phyloP scores from a whole-genome alignment of 495 filamentous ascomycete species.

The Neurospora tetrasperma region DNA sequence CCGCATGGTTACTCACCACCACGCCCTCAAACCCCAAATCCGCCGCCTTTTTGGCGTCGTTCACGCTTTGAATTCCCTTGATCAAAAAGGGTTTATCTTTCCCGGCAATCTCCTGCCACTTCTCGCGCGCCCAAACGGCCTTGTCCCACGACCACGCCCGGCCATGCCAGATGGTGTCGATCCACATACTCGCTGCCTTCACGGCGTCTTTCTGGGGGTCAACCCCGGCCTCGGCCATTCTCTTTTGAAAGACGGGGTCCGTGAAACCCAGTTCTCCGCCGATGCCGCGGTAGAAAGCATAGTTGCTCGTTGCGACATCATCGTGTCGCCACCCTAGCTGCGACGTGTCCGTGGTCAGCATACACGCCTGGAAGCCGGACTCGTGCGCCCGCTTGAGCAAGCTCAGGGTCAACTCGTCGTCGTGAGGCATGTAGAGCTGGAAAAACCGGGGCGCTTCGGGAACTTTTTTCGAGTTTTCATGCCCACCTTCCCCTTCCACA shows the following conservation, averaged over 20 bases:
- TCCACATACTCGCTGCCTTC: slow-evolving; percentile 33
- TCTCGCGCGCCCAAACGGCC: slow-evolving; percentile 40
- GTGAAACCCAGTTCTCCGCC: slow-evolving; percentile 40
- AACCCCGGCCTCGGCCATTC: slow-evolving; percentile 20
- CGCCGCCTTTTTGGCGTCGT: slow-evolving; percentile 26
- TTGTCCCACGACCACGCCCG: slow-evolving; percentile 48
- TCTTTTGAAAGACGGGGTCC: slow-evolving; percentile 52
- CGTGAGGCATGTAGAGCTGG: slow-evolving; percentile 60
- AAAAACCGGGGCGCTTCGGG: slow-evolving; percentile 35
- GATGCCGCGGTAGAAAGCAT: slow-evolving; percentile 41
- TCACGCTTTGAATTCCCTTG: slow-evolving; percentile 29
- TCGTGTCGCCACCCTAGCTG: slow-evolving; percentile 50
- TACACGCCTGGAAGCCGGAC: slow-evolving; percentile 44
- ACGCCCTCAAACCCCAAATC: slow-evolving; percentile 27
- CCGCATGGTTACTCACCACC: slow-evolving; percentile 31
- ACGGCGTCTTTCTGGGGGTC: slow-evolving; percentile 17
- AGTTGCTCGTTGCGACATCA: slow-evolving; percentile 53
- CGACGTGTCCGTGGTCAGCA: slow-evolving; percentile 56
- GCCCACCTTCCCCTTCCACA: neutral
- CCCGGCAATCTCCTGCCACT: slow-evolving; percentile 31
- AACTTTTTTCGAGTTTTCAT: neutral
- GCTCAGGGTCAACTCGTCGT: slow-evolving; percentile 48
- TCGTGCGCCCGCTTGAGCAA: slow-evolving; percentile 52
- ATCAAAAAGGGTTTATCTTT: slow-evolving; percentile 46
- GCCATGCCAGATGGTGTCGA: slow-evolving; percentile 38